Percentiles rank a stretch among this genome's conserved stretches.
phyloP scores from a whole-genome alignment of 768 basidiomycete species.

The Panaeolus cyanescens region DNA sequence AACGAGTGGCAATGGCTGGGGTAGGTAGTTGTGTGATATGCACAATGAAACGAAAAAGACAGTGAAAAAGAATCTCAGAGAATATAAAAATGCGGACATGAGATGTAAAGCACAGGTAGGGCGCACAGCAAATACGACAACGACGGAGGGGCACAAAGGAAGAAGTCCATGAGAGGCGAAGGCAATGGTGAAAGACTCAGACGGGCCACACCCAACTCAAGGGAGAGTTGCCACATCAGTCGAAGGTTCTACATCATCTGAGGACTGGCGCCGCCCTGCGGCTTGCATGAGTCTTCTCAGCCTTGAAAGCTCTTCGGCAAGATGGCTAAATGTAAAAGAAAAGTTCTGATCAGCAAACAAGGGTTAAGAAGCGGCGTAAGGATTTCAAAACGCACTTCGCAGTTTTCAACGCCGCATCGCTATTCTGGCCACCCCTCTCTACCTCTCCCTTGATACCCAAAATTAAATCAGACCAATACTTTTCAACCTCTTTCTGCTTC shows the following conservation, averaged over 20 bases:
- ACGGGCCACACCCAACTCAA: neutral
- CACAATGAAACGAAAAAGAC: neutral
- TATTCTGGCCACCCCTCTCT: conserved; percentile 53
- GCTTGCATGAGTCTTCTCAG: conserved; percentile 74
- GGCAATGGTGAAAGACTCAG: neutral
- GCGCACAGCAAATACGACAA: neutral
- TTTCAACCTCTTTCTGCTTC: conserved; percentile 59
- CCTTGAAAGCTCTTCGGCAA: conserved; percentile 66
- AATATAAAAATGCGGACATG: neutral
- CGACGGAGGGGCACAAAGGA: neutral
- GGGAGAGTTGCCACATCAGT: neutral
- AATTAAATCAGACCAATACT: conserved; percentile 61
- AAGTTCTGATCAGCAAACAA: conserved; percentile 4
- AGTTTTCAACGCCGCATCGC: conserved; percentile 57
- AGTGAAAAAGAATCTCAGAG: neutral
- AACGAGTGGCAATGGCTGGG: neutral
- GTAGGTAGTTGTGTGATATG: neutral
- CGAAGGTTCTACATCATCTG: neutral
- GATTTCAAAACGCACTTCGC: conserved; percentile 46
- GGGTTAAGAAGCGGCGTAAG: neutral
- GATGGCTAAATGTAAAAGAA: conserved; percentile 37
- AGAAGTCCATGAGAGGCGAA: neutral
- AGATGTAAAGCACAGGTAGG: neutral
- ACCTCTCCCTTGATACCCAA: conserved; percentile 51
- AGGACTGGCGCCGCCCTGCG: conserved; percentile 29